A percentile compares a stretch with the other conserved stretches of the same genome.
phyloP scores from a whole-genome alignment of 345 rosid species.

The Eucalyptus cloeziana region DNA sequence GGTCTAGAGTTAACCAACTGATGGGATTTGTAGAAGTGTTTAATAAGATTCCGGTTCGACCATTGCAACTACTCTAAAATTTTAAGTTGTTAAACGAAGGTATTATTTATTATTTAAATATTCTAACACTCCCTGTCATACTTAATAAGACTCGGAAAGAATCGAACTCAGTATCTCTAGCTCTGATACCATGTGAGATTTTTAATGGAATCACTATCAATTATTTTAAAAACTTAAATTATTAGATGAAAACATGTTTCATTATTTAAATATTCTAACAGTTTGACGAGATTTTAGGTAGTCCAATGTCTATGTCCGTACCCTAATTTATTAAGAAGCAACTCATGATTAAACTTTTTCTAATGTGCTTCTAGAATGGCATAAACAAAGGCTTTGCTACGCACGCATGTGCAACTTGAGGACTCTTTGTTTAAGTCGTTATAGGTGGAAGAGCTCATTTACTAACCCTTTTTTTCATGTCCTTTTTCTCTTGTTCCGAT shows the following conservation, averaged over 20 bases:
- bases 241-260: fast-evolving
- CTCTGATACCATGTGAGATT: no score
- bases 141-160: fast-evolving
- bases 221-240: no score
- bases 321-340: not conserved
- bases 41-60: fast-evolving
- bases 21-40: not conserved
- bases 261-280: no score
- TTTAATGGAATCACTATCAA: fast-evolving
- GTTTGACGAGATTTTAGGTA: not conserved
- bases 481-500: not conserved
- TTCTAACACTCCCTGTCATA: fast-evolving
- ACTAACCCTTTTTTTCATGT: not conserved
- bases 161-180: fast-evolving
- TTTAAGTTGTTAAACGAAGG: fast-evolving
- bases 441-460: not conserved
- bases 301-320: not conserved
- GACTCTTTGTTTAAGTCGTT: not conserved
- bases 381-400: not conserved
- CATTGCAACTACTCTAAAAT: no score
- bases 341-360: not conserved
- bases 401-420: not conserved
- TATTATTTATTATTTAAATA: no score
- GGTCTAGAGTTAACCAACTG: fast-evolving
- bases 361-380: not conserved